Evolutionary conservation across 441 rosid genomes (phyloP).

Genomic region (Daphne laureola): DNA sequence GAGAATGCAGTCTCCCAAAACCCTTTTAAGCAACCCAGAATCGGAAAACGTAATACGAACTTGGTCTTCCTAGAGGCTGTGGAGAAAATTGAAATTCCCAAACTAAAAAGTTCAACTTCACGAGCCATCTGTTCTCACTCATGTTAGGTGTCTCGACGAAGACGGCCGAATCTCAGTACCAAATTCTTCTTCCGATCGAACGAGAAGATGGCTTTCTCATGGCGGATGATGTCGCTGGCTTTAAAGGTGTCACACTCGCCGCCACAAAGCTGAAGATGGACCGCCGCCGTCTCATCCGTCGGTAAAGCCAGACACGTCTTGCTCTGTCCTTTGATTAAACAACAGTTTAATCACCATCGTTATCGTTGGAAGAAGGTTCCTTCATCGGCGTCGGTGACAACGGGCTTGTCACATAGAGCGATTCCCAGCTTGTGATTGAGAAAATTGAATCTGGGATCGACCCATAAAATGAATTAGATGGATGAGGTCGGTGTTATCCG

Average conservation of each 20-base stretch:
- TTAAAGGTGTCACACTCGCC: constrained; percentile 66
- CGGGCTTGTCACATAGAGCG: too few species aligned
- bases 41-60: too few species aligned
- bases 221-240: constrained; percentile 45
- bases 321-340: constrained; percentile 25
- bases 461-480: too few species aligned
- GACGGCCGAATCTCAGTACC: constrained; percentile 57
- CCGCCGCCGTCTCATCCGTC: constrained; percentile 77
- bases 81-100: too few species aligned
- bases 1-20: constrained; percentile 38
- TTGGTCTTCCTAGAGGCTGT: too few species aligned
- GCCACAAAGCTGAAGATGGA: constrained; percentile 71
- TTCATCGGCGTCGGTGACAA: too few species aligned
- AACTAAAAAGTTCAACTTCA: too few species aligned
- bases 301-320: constrained; percentile 59
- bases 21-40: constrained; percentile 1
- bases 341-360: too few species aligned
- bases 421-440: too few species aligned
- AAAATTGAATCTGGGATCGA: too few species aligned
- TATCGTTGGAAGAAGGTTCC: too few species aligned
- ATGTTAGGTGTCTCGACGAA: constrained; percentile 77
- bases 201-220: constrained; percentile 65
- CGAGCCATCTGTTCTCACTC: constrained; percentile 73
- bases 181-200: constrained; percentile 40
- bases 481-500: too few species aligned